Evolutionary conservation across 768 basidiomycete genomes (phyloP).

Genomic region (Tephrocybe sp.): DNA sequence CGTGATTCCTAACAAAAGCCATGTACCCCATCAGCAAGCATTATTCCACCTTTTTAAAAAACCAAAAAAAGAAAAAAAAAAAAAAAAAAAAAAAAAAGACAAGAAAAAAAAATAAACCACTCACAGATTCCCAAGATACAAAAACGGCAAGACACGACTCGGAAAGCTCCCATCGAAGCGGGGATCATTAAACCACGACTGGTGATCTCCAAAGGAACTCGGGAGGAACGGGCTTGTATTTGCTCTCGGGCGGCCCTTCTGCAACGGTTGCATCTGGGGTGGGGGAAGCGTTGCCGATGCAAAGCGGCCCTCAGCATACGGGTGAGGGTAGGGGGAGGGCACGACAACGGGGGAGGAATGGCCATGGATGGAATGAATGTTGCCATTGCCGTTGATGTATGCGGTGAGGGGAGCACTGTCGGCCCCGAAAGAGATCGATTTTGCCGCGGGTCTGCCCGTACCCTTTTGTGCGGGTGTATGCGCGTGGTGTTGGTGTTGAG

Average conservation of each 20-base stretch:
- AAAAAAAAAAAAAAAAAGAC: no score
- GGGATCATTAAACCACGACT: constrained; percentile 93
- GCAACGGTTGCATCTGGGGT: background rate
- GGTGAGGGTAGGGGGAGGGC: constrained; percentile 18
- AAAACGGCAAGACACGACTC: constrained; percentile 85
- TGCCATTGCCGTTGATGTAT: no score
- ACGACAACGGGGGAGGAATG: constrained; percentile 22
- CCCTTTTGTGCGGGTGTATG: background rate
- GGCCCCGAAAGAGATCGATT: constrained; percentile 47
- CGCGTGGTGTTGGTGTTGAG: background rate
- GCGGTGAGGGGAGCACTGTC: background rate
- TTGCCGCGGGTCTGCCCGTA: constrained; percentile 42
- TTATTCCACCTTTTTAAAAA: no score
- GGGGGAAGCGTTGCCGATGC: constrained; percentile 6
- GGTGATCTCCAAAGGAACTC: constrained; percentile 64
- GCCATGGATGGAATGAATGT: no score
- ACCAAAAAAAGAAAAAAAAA: no score
- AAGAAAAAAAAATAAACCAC: constrained; percentile 30
- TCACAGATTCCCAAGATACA: constrained; percentile 93
- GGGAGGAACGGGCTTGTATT: constrained; percentile 68
- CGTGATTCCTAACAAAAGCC: constrained; percentile 69
- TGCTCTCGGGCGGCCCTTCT: constrained; percentile 60
- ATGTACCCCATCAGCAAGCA: background rate
- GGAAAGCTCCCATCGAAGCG: constrained; percentile 97
- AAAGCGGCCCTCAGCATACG: background rate